Percentiles rank a stretch among this genome's conserved stretches.
Evolutionary conservation across 1,284 basidiomycete genomes (phyloP).

Genomic region (Cerioporus squamosus): DNA sequence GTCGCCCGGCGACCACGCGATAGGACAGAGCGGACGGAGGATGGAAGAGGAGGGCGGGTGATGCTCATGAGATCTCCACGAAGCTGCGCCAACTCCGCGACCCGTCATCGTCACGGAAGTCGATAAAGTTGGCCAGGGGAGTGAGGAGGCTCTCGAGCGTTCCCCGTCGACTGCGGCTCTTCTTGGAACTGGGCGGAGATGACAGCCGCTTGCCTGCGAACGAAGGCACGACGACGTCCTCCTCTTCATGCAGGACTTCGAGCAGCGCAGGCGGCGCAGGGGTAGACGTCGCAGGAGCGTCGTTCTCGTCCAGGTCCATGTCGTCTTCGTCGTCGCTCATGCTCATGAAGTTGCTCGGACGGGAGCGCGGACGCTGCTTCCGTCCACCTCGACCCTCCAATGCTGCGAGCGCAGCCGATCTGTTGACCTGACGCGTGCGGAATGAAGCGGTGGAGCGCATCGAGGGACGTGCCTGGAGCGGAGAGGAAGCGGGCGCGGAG

Average conservation of each 20-base stretch:
- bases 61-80: constrained; percentile 51
- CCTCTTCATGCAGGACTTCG: constrained; percentile 35
- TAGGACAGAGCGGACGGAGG: neutral
- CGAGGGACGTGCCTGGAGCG: constrained; percentile 26
- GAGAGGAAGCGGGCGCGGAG: constrained; percentile 7
- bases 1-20: neutral
- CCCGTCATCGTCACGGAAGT: constrained; percentile 56
- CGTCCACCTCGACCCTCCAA: constrained; percentile 56
- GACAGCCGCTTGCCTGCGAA: constrained; percentile 2
- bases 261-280: constrained; percentile 17
- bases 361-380: constrained; percentile 15
- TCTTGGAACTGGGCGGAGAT: constrained; percentile 7
- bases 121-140: constrained; percentile 64
- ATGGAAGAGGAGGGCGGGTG: neutral
- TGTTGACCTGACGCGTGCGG: constrained; percentile 39
- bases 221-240: constrained; percentile 36
- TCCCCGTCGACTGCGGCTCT: constrained; percentile 35
- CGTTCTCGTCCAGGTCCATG: constrained; percentile 24
- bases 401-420: constrained; percentile 59
- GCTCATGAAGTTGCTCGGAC: constrained; percentile 62
- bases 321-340: constrained; percentile 66
- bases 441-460: constrained; percentile 33
- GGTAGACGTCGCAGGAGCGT: neutral
- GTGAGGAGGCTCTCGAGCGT: constrained; percentile 49
- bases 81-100: constrained; percentile 64